Evolutionary conservation across 169 alveolate species (phyloP), one percentile per base, ranked within the genome.

Genomic region (Ichthyophthirius multifiliis): DNA sequence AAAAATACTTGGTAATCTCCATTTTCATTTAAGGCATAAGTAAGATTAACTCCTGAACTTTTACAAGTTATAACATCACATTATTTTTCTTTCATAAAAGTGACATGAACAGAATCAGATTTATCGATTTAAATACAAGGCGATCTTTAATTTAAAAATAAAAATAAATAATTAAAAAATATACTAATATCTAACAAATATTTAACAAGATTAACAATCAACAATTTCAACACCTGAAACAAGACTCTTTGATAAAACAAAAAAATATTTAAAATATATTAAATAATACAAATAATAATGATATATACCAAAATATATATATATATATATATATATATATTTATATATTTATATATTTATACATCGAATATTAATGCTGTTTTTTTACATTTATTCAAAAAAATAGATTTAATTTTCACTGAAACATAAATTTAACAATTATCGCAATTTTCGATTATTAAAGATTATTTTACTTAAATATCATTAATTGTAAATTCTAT

Each of bases 191-290:
- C 5, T 55, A 41, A 41, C 31, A 23, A 27, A 55, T 27, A 55
- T 23, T 55, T 55, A 34, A 27, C 71, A 55, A 10, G 71, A 55
- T 55, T 55, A 55, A 27, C 77, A 43, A 43, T 65, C 74, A 9
- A 65, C 71, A 6, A 47, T 44, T 32, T 78, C 84, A 44, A 78
- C 71, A 41, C 84, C 84, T 30, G 84, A 65, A 31, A 65, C 74
- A 5, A 78, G 44, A 37, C 43, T 16, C 83, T 76, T 32, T 65
- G 30, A 32, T 39, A 20, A 0, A 41, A 13, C 4, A n/a, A n/a
- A n/a, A n/a, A n/a, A 55, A 15, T 4, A 4, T 45, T 6, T 55
- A 55, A 55, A 18, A 1, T 4, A 15, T 55, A 10, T 55, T 4
- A 55, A 27, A 55, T 0, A 0, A 9, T 0, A n/a, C n/a, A n/a